Evolutionary conservation across 306 rosid species (phyloP), one percentile per base, ranked within the genome.

Genomic region (Cicer pinnatifidum): DNA sequence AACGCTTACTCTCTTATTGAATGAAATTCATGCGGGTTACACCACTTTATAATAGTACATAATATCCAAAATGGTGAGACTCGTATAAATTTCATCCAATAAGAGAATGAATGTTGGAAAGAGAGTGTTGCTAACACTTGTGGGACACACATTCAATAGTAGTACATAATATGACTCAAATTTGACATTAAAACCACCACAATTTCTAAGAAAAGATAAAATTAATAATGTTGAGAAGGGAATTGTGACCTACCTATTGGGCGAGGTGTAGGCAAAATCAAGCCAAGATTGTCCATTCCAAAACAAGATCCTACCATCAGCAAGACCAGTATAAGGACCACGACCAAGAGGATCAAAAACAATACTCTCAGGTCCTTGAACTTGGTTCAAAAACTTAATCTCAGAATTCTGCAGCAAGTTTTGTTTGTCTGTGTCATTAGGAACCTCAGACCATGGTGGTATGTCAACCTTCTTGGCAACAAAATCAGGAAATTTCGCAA

Each of bases 241-340:
- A 51, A 73, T 1, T 6, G 40, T 23, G 11, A 91, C 10, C 1
- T 11, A 59, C 98, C 97, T 91, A 67, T 91, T 84, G 17, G 95
- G 71, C 1, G 98, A 94, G 37, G 97, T 94, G 52, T 78, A 75
- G 61, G 97, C 97, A 67, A 94, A 94, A 57, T 88, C 85, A 73
- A 80, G 2, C 97, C 97, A 94, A 8, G 90, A 72, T 1, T 88
- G 64, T 9, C 91, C 95, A 52, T 89, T 80, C 96, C 95, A 91
- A 84, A 91, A 83, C 43, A 94, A 10, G 6, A 94, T 63, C 54
- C 89, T 79, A 10, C 98, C 98, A 81, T 94, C 98, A 44, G 97
- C 98, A 28, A 94, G 88, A 17, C 98, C 98, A 4, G 95, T 83
- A 54, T 91, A 94, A 11, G 98, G 98, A 0, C 98, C 98, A 44